Percentiles rank a stretch among this genome's conserved stretches.
Evolutionary conservation across 2,329 filamentous ascomycete genomes (phyloP).

Genomic region (Penicillium sp.): DNA sequence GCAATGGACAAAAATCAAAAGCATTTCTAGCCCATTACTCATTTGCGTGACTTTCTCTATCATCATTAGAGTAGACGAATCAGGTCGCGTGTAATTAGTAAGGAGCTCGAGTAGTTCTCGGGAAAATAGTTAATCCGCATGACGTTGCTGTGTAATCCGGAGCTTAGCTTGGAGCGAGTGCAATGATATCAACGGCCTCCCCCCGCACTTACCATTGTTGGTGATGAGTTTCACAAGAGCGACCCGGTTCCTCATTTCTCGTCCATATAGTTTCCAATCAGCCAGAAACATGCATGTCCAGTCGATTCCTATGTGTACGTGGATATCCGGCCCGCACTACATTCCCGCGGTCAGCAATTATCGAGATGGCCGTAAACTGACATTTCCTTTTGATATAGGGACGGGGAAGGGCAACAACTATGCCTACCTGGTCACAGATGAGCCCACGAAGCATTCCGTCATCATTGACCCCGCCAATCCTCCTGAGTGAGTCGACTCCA

Average conservation of each 20-base stretch:
- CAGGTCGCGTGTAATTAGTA: conserved; percentile 14
- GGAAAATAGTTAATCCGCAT: conserved; percentile 19
- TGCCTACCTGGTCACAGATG: conserved; percentile 57
- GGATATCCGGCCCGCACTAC: background rate
- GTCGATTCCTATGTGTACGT: conserved; percentile 59
- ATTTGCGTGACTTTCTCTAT: background rate
- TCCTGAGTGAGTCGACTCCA: conserved; percentile 50
- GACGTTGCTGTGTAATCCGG: conserved; percentile 24
- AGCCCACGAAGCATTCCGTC: conserved; percentile 54
- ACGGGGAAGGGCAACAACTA: conserved; percentile 54
- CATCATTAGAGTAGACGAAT: conserved; percentile 6
- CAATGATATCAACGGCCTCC: background rate
- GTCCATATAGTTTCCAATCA: conserved; percentile 14
- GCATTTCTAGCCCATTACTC: background rate
- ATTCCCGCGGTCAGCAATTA: background rate
- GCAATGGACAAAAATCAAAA: conserved; percentile 8
- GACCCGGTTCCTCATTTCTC: conserved; percentile 19
- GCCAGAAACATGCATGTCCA: conserved; percentile 54
- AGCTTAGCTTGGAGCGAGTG: background rate
- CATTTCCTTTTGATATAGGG: conserved; percentile 25
- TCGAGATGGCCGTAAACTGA: background rate
- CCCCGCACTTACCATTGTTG: conserved; percentile 17
- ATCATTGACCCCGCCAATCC: conserved; percentile 58
- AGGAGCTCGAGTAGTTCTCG: background rate
- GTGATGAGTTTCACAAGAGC: conserved; percentile 37